Evolutionary conservation across 2,329 filamentous ascomycete genomes (phyloP), one percentile per base, ranked within the genome.

Genomic region (Penicillium olsonii): DNA sequence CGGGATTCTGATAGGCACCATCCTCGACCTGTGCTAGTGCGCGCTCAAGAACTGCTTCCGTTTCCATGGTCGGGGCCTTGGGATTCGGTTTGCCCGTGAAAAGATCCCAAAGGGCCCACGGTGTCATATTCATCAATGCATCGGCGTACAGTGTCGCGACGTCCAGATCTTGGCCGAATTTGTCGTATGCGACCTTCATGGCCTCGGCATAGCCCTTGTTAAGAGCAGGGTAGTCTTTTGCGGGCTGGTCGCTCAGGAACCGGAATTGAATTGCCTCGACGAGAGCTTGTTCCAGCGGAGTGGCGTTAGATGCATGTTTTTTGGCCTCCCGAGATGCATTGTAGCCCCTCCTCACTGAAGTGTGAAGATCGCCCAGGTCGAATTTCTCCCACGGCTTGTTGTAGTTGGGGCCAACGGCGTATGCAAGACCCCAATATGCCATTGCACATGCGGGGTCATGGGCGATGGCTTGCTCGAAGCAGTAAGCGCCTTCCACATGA

Each of bases 401-500:
- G 63, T 80, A 80, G 53, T 80, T 79, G 2, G 77, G 76, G 4
- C 77, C 77, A 2, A 76, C 62, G 2, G 75, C 71, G 55, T 76
- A 79, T 2, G 77, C 75, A 5, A 78, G 61, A 0, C 77, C 78
- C 76, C 76, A 80, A 49, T 77, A 72, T 2, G 71, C 75, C 66
- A 79, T 74, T 2, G 69, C 68, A 51, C 74, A 78, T 2, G 62
- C 40, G 0, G 69, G 60, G 50, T 80, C 77, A 40, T 71, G 63
- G 1, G 55, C 50, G 14, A 75, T 71, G 2, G 75, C 75, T 19
- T 68, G 64, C 42, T 73, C 64, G 43, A 79, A 80, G 55, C 77
- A 80, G 27, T 54, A 15, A 72, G 77, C 78, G 0, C 85, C 81
- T 65, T 90, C 87, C 56, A 87, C 84, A 62, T 90, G 87, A 63